Base-by-base conservation (phyloP, 2,329 filamentous ascomycete genomes). In the Harringtonia aguacate region DNA sequence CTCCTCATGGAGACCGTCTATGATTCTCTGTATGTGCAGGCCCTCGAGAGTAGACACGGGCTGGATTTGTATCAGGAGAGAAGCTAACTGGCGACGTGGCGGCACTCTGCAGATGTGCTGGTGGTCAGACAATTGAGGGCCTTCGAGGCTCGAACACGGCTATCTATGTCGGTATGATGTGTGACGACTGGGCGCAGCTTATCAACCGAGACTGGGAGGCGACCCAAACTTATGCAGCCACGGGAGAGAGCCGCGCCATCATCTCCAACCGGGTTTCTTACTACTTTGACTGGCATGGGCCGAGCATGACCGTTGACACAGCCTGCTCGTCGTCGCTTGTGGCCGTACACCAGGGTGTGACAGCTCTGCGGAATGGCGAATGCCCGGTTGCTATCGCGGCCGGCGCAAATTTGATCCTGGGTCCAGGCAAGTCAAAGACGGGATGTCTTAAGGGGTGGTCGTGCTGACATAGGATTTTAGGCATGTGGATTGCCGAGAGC, bases 21-120 rank as follows among this genome's bases (percentile, higher is more conserved):
- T 51, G 77, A 82, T 53, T 77, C 79, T 2, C 64, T 83, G 33
- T 77, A 83, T 56, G n/a, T n/a, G n/a, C n/a, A n/a, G n/a, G n/a
- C n/a, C n/a, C n/a, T n/a, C n/a, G n/a, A n/a, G n/a, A n/a, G n/a
- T n/a, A n/a, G n/a, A n/a, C n/a, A n/a, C n/a, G n/a, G n/a, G n/a
- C n/a, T n/a, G n/a, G n/a, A n/a, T n/a, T n/a, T n/a, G n/a, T n/a
- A n/a, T n/a, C n/a, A n/a, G n/a, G n/a, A n/a, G n/a, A n/a, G n/a
- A n/a, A n/a, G n/a, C n/a, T n/a, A n/a, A n/a, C n/a, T n/a, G n/a
- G n/a, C n/a, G n/a, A n/a, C n/a, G n/a, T n/a, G n/a, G n/a, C n/a
- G n/a, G n/a, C n/a, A n/a, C n/a, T n/a, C n/a, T n/a, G n/a, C n/a
- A n/a, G n/a, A n/a, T n/a, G n/a, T n/a, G 28, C 39, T 24, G 39